Evolutionary conservation across 345 rosid genomes (phyloP), one percentile per base, ranked within the genome.

Genomic region (Gynandropsis gynandra): DNA sequence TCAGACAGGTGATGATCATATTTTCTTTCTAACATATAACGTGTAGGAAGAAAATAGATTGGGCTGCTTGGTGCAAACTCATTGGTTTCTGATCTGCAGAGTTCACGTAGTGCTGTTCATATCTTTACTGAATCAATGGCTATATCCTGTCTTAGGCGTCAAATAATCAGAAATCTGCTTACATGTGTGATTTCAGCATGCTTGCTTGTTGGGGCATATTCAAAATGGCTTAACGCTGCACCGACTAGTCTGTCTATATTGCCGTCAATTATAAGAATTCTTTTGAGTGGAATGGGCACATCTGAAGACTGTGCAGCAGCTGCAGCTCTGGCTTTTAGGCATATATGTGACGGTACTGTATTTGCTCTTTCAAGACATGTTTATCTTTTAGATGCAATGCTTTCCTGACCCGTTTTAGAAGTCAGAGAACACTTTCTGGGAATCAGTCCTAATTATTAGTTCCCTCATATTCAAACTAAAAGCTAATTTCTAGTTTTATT

Each of bases 281-380:
- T 89, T 48, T 70, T 82, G 77, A 80, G 68, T 15, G 95, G 93
- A 78, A 86, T 92, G 98, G 82, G 87, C 56, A 78, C 75, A 53
- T 87, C 93, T 27, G 95, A 92, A 77, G 97, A 92, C 69, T 85
- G 93, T 27, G 98, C 97, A 15, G 98, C 98, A 8, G 88, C 98
- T 62, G 98, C 98, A 37, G 93, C 98, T 69, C 59, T 88, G 69
- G 96, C 98, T 55, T 92, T 92, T 74, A 81, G 88, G 56, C 93
- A 86, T 67, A 80, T 81, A 32, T 89, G 97, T 71, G 84, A 82
- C 69, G 97, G 97, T 88, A 85, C 61, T 66, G 58, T 54, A 58
- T 66, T 29, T 17, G 9, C 52, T 48, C 53, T 60, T 48, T 10
- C 56, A 34, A 36, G n/a, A 60, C 42, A 47, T 54, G 56, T 47